Evolutionary conservation across 2,329 filamentous ascomycete species (phyloP).

Genomic region (Fusarium tricinctum): DNA sequence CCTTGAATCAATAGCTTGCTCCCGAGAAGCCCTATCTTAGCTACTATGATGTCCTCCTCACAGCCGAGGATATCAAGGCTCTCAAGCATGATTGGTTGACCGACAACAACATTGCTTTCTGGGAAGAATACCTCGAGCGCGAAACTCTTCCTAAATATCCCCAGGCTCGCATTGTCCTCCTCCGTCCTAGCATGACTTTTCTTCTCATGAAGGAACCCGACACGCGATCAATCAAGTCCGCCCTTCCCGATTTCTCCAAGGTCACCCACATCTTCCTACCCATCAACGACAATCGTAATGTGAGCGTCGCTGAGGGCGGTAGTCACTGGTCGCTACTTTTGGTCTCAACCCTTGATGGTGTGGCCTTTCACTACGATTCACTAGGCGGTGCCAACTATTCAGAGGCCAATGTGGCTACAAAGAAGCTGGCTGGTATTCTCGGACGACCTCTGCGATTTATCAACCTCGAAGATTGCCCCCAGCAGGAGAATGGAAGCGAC

Average conservation of each 20-base stretch:
- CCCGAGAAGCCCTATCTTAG: conserved; percentile 58
- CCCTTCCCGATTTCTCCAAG: conserved; percentile 82
- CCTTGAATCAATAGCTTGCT: conserved; percentile 61
- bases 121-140: conserved; percentile 96
- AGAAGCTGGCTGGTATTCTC: conserved; percentile 78
- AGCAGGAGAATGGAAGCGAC: conserved; percentile 92
- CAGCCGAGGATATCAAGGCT: conserved; percentile 87
- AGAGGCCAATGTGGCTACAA: conserved; percentile 78
- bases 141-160: conserved; percentile 86
- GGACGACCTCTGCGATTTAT: conserved; percentile 78
- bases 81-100: conserved; percentile 96
- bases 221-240: conserved; percentile 69
- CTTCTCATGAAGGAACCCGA: conserved; percentile 83
- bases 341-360: conserved; percentile 87
- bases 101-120: conserved; percentile 97
- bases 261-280: conserved; percentile 96
- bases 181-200: conserved; percentile 93
- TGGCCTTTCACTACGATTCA: conserved; percentile 97
- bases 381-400: conserved; percentile 80
- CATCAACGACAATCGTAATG: conserved; percentile 88
- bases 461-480: conserved; percentile 85
- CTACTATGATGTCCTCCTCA: conserved; percentile 69
- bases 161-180: conserved; percentile 87
- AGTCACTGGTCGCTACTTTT: conserved; percentile 95
- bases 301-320: conserved; percentile 85